Base-by-base conservation (phyloP, 495 filamentous ascomycete species). In the Filosporella fistucella region DNA sequence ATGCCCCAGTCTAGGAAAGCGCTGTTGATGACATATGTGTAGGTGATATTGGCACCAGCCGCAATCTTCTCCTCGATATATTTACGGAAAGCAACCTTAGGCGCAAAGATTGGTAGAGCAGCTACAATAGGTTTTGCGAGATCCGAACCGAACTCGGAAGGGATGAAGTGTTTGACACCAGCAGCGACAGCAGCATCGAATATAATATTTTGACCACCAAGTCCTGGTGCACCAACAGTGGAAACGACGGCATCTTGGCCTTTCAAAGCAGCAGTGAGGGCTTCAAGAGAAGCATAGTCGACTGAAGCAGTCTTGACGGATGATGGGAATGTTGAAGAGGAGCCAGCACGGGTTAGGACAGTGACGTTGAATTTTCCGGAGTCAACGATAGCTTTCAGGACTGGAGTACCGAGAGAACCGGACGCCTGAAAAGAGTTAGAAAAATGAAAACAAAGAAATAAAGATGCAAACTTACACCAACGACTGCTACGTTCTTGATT, bases 211-310 rank as follows among this genome's bases (percentile, higher is more conserved):
- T 59, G 50, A 5, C 60, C 61, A 45, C 84, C 77, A 0, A 57
- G 55, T 0, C 56, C 55, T 12, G 76, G 28, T 0, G 58, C 64
- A 13, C 63, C 68, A 3, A 85, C 57, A 4, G 71, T 54, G 14
- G 75, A 81, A 34, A 86, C 68, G 2, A 82, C 69, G 0, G 80
- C 78, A 54, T 85, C 82, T 41, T 80, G 73, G 17, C 69, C 73
- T 1, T 53, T 30, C 23, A 85, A 61, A 4, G 72, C 77, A 1
- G 57, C 22, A 0, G 62, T 68, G 16, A 85, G 66, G 0, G 71
- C 71, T 10, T 76, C 66, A 8, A 71, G 46, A 0, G 79, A 84
- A 29, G 55, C 52, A 56, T 73, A 81, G 55, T 86, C 71, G n/a
- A 76, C 79, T 13, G 58, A 55, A 41, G 67, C 62, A 24, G 76